These are phyloP conservation scores for Climacium dendroides DNA, from an alignment of 225 moss, liverwort and hornwort genomes.

Conservation along the genomic window DNA sequence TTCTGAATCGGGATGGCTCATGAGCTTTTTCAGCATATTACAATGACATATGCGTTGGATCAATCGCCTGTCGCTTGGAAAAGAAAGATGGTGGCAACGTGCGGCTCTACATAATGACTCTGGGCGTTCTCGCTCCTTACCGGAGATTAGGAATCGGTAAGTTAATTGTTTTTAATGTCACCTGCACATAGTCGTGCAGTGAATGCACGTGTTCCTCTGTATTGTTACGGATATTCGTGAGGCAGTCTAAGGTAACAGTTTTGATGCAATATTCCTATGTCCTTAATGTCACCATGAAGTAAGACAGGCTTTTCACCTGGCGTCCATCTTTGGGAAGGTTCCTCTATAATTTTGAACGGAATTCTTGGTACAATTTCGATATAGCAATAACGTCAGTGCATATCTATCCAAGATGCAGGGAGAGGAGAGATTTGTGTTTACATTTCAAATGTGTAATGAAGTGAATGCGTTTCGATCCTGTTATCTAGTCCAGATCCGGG, in stretches of 20 bases:
- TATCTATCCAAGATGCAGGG: neutral
- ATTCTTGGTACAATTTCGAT: neutral
- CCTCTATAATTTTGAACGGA: neutral
- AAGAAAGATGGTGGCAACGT: conserved; percentile 65
- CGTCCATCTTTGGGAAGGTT: neutral
- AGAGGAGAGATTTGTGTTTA: neutral
- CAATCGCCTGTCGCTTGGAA: conserved; percentile 89
- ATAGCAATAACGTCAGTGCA: neutral
- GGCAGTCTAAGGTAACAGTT: neutral
- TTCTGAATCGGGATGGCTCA: neutral
- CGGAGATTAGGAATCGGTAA: conserved; percentile 84
- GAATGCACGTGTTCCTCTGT: neutral
- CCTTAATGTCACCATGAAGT: neutral
- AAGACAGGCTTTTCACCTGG: neutral
- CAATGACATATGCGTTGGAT: conserved; percentile 93
- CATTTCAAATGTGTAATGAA: neutral
- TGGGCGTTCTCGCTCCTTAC: conserved; percentile 89
- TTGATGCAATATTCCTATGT: neutral
- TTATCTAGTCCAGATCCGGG: neutral
- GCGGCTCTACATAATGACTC: conserved; percentile 90
- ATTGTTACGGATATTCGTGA: neutral
- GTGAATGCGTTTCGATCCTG: neutral
- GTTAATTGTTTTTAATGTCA: neutral
- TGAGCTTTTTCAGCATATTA: conserved; percentile 59
- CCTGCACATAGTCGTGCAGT: neutral